phyloP scores from a whole-genome alignment of 345 rosid species.

The Eucalyptus curtisii region DNA sequence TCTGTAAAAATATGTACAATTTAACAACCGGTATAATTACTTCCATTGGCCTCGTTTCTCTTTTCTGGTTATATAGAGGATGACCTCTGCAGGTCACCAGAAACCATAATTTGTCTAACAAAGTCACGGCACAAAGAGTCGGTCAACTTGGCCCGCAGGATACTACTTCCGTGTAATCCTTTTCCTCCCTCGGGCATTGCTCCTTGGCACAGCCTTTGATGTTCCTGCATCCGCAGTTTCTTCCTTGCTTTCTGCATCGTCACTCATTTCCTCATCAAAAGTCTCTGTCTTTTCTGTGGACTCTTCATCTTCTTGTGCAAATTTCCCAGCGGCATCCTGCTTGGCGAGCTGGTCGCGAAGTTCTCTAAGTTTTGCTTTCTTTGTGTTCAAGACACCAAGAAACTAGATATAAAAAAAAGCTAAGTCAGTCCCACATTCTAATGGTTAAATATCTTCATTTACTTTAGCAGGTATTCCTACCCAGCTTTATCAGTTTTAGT shows the following conservation, averaged over 20 bases:
- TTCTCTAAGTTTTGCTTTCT: constrained; percentile 78
- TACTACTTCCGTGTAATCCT: constrained; percentile 19
- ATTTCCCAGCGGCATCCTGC: constrained; percentile 19
- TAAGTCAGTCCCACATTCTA: background rate
- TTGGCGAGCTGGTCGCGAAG: constrained; percentile 53
- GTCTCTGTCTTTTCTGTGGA: constrained; percentile 54
- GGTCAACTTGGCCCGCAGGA: background rate
- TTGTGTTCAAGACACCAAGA: constrained; percentile 56
- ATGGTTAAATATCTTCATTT: background rate
- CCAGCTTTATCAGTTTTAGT: background rate
- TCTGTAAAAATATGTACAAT: background rate
- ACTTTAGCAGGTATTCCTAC: background rate
- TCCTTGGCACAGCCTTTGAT: constrained; percentile 15
- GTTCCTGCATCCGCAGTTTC: constrained; percentile 18
- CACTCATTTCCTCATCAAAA: constrained; percentile 31
- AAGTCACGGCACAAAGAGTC: background rate
- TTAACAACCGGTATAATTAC: background rate
- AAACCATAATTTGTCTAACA: background rate
- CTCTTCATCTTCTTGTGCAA: constrained; percentile 27
- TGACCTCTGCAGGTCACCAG: background rate
- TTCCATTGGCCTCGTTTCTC: background rate
- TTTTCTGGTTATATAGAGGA: background rate
- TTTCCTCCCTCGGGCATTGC: constrained; percentile 24
- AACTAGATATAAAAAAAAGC: constrained; percentile 27
- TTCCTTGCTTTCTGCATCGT: constrained; percentile 25